phyloP scores from a whole-genome alignment of 2,329 filamentous ascomycete genomes.

The Neopestalotiopsis rosae region DNA sequence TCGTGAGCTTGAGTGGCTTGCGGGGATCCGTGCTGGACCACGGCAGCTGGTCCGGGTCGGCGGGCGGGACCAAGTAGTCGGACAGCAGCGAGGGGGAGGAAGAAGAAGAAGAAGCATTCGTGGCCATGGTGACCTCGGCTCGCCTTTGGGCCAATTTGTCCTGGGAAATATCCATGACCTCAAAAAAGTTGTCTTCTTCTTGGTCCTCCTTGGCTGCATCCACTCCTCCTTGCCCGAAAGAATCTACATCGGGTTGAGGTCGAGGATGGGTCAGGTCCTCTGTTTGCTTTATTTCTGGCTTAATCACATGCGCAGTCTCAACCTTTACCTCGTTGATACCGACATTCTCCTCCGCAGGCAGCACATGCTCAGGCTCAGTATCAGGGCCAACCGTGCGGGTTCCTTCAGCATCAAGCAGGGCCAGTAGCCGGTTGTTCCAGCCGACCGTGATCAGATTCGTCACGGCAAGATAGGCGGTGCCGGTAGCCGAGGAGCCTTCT shows the following conservation, averaged over 20 bases:
- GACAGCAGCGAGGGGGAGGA: not conserved
- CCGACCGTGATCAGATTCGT: conserved; percentile 52
- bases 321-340: not conserved
- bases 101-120: conserved; percentile 7
- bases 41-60: conserved; percentile 28
- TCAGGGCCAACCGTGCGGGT: not conserved
- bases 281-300: not conserved
- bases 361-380: not conserved
- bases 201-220: conserved; percentile 24
- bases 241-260: conserved; percentile 13
- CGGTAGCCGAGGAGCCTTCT: not conserved
- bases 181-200: conserved; percentile 42
- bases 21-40: conserved; percentile 47
- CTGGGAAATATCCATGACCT: conserved; percentile 39
- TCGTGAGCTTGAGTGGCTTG: conserved; percentile 56
- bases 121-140: conserved; percentile 20
- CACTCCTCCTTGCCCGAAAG: conserved; percentile 19
- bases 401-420: conserved; percentile 25
- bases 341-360: not conserved
- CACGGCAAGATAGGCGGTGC: conserved; percentile 48
- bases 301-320: not conserved
- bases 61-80: conserved; percentile 19
- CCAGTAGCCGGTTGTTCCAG: conserved; percentile 50
- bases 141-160: conserved; percentile 27
- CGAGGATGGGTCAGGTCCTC: not conserved